Base-by-base conservation (phyloP, 345 rosid genomes). In the Noccaea bulbosa region DNA sequence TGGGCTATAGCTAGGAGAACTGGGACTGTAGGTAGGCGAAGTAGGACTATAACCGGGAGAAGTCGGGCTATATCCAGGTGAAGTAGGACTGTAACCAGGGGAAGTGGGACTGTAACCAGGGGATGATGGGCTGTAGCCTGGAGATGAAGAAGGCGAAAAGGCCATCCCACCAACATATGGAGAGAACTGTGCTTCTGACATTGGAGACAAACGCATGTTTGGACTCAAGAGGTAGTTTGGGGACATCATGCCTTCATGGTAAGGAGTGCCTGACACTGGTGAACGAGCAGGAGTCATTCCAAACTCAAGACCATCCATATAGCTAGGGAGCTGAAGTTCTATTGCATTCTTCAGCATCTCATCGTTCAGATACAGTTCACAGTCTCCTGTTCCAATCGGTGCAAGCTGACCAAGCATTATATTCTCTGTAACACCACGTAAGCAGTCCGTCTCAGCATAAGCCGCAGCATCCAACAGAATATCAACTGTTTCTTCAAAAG, bases 351-450 rank as follows among this genome's bases (percentile, higher is more conserved):
- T 93, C 84, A 93, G 72, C 99, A 93, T 93, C 77, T 91, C 96
- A 71, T 87, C 97, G 59, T 93, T 91, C 78, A 93, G 88, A 79
- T 91, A 93, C 78, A 93, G 73, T 16, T 85, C 76, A 76, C 99
- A 93, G 69, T 81, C 91, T 59, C 97, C 97, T 0, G 99, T 93
- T 8, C 99, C 99, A 37, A 93, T 89, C 24, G 99, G 98, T 30
- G 97, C 99, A 34, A 93, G 93, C 79, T 93, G 99, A 60, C 99
- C 99, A 43, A 93, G 66, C 96, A 93, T 93, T 65, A 93, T 93
- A 77, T 93, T 93, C 72, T 93, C 99, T 3, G 99, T 93, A 12
- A 93, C 99, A 40, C 98, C 99, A 62, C 86, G 83, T 72, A 91
- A 74, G 77, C 81, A 65, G 77, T 93, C 99, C 2, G 90, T 62